These are phyloP conservation scores for Penicillium bovifimosum DNA, from an alignment of 495 filamentous ascomycete genomes.

Conservation along the genomic window DNA sequence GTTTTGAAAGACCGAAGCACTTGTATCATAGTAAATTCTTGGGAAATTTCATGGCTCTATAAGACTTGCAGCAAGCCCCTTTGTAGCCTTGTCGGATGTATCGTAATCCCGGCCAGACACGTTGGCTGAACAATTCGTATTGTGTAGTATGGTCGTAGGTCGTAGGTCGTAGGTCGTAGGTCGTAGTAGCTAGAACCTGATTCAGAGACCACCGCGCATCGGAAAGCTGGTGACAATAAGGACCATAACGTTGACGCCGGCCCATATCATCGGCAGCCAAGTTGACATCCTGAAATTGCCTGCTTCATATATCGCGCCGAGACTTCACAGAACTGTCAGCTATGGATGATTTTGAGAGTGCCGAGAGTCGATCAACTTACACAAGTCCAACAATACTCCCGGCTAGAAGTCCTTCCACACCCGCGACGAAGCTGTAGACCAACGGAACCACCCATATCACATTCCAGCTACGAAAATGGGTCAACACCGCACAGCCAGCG, in stretches of 20 bases:
- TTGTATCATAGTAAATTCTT: conserved; percentile 20
- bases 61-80: not conserved
- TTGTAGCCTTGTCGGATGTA: not conserved
- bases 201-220: conserved; percentile 86
- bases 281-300: conserved; percentile 93
- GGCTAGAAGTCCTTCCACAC: conserved; percentile 75
- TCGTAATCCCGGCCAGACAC: too few relatives aligned
- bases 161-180: not conserved
- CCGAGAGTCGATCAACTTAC: conserved; percentile 50
- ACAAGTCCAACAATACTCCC: conserved; percentile 85
- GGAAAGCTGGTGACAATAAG: conserved; percentile 90
- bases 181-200: not conserved
- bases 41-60: not conserved
- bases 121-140: not conserved
- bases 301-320: conserved; percentile 81
- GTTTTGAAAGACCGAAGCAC: conserved; percentile 20
- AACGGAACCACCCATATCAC: conserved; percentile 72
- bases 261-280: conserved; percentile 95
- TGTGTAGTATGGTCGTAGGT: not conserved
- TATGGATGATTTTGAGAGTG: conserved; percentile 1
- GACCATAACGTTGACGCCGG: conserved; percentile 82
- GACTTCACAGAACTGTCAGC: conserved; percentile 43
- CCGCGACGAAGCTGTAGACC: conserved; percentile 67
- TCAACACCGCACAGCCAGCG: conserved; percentile 63
- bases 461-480: conserved; percentile 67